phyloP scores from a whole-genome alignment of 31 red algal genomes.

The Odonthalia washingtoniensis region DNA sequence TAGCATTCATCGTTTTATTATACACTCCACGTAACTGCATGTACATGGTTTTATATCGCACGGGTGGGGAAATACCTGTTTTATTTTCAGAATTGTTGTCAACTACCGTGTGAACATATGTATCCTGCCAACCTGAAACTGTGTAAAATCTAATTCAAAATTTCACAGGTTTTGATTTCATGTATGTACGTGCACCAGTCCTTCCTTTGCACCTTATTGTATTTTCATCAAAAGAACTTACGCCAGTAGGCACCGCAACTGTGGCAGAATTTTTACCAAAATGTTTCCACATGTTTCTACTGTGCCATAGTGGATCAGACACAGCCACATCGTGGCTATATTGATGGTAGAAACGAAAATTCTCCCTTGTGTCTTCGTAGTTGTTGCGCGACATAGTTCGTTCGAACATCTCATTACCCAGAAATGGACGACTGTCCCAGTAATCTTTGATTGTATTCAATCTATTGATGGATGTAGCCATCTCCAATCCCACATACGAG shows the following conservation, averaged over 20 bases:
- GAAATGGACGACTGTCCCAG: too few relatives aligned
- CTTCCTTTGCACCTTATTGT: conserved; percentile 12
- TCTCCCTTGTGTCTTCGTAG: not conserved
- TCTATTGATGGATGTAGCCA: too few relatives aligned
- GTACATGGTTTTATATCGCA: not conserved
- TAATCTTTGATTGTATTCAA: too few relatives aligned
- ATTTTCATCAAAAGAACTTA: conserved; percentile 16
- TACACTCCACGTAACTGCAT: not conserved
- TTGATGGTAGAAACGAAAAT: conserved; percentile 4
- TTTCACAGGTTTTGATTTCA: conserved; percentile 24
- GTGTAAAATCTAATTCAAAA: conserved; percentile 26
- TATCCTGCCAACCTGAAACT: not conserved
- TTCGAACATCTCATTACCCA: too few relatives aligned
- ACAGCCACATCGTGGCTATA: not conserved
- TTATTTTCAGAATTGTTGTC: conserved; percentile 28
- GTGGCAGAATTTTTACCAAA: not conserved
- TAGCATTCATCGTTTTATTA: not conserved
- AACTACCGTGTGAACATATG: not conserved
- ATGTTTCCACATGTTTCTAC: not conserved
- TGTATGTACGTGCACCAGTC: not conserved
- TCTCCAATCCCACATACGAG: too few relatives aligned
- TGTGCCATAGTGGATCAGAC: conserved; percentile 13
- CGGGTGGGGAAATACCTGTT: not conserved
- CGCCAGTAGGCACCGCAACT: conserved; percentile 8
- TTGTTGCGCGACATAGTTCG: too few relatives aligned